A percentile compares a stretch with the other conserved stretches of the same genome.
phyloP scores from a whole-genome alignment of 768 basidiomycete genomes.

The Tubosaeta sp. region DNA sequence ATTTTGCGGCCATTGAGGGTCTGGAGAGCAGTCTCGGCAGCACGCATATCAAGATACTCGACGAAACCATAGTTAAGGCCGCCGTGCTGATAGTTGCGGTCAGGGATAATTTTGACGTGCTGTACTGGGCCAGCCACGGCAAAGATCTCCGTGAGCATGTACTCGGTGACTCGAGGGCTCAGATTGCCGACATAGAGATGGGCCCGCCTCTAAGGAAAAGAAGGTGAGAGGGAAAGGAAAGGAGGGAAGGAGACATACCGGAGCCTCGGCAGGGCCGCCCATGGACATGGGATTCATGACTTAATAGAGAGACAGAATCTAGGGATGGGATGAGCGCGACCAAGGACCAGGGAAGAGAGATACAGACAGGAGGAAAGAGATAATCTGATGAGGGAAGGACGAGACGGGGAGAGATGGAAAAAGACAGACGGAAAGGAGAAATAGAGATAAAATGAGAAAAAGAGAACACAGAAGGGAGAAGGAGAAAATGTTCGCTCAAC shows the following conservation, averaged over 20 bases:
- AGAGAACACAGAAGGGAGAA: slow-evolving; percentile 22
- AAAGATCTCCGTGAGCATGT: slow-evolving; percentile 98
- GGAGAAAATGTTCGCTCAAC: slow-evolving; percentile 13
- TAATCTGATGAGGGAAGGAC: slow-evolving; percentile 36
- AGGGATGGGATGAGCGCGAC: slow-evolving; percentile 9
- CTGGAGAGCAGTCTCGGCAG: slow-evolving; percentile 97
- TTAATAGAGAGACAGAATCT: slow-evolving; percentile 39
- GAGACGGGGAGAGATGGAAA: slow-evolving; percentile 33
- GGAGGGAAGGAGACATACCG: slow-evolving; percentile 45
- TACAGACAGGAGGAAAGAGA: slow-evolving; percentile 35
- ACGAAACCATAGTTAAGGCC: slow-evolving; percentile 99
- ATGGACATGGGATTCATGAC: slow-evolving; percentile 74
- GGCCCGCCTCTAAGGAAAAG: slow-evolving; percentile 65
- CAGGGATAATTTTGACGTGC: slow-evolving; percentile 99
- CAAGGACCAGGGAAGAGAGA: slow-evolving; percentile 11
- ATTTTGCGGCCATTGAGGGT: slow-evolving; percentile 99
- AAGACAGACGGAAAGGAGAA: slow-evolving; percentile 34
- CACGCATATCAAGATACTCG: slow-evolving; percentile 98
- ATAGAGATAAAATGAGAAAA: slow-evolving; percentile 30
- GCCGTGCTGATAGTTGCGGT: slow-evolving; percentile 98
- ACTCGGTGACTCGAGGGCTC: slow-evolving; percentile 96
- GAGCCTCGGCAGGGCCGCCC: slow-evolving; percentile 67
- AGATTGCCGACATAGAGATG: slow-evolving; percentile 99
- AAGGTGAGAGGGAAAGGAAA: neutral
- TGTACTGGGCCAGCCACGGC: slow-evolving; percentile 96